phyloP scores from a whole-genome alignment of 768 basidiomycete genomes.

The Pulveroboletus sp. region DNA sequence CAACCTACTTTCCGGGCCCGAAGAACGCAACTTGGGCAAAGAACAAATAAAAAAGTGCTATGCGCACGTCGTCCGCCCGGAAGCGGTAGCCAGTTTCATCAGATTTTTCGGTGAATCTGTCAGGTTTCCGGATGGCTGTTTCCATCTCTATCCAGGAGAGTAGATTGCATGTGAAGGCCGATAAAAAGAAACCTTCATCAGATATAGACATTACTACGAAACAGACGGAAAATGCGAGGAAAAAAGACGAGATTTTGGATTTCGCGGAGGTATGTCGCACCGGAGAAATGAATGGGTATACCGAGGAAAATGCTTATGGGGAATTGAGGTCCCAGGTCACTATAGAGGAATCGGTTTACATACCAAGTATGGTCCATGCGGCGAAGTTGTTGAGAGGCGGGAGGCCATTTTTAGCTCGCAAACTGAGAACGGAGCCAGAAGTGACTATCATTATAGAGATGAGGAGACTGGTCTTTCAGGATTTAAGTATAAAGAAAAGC shows the following conservation, averaged over 20 bases:
- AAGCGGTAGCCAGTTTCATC: slow-evolving; percentile 36
- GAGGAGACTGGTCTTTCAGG: slow-evolving; percentile 42
- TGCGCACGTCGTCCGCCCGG: slow-evolving; percentile 58
- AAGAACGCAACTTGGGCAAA: slow-evolving; percentile 86
- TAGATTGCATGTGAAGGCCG: slow-evolving; percentile 60
- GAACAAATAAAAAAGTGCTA: slow-evolving; percentile 78
- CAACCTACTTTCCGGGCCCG: slow-evolving; percentile 73
- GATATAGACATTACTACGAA: slow-evolving; percentile 80
- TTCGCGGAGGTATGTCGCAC: slow-evolving; percentile 35
- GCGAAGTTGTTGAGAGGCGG: slow-evolving; percentile 53
- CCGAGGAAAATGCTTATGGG: slow-evolving; percentile 49
- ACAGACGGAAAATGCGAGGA: slow-evolving; percentile 68
- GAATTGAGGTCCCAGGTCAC: not conserved
- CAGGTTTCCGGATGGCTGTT: slow-evolving; percentile 21
- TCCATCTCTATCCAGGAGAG: slow-evolving; percentile 69
- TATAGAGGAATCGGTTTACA: slow-evolving; percentile 14
- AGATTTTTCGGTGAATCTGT: slow-evolving; percentile 3
- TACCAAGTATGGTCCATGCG: slow-evolving; percentile 68
- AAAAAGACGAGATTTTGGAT: slow-evolving; percentile 56
- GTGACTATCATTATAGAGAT: slow-evolving; percentile 50
- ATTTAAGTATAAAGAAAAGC: not conserved
- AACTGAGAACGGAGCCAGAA: slow-evolving; percentile 49
- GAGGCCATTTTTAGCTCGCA: slow-evolving; percentile 65
- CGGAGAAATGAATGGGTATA: slow-evolving; percentile 45
- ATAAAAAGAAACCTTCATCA: slow-evolving; percentile 76